A percentile compares a stretch with the other conserved stretches of the same genome.
phyloP scores from a whole-genome alignment of 148 eudicot species.

The Chenopodium quinoa region DNA sequence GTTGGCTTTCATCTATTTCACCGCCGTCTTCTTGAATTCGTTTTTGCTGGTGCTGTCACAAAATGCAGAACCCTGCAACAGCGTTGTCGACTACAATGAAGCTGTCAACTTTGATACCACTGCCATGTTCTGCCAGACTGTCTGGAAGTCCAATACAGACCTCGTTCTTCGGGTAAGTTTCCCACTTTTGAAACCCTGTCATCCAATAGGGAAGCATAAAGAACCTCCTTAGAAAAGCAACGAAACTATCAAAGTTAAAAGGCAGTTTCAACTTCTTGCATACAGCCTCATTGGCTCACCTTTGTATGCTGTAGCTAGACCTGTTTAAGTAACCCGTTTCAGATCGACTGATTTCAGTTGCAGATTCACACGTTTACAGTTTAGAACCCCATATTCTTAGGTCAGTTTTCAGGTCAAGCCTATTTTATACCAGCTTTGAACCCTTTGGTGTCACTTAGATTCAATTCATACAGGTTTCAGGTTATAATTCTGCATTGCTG shows the following conservation, averaged over 20 bases:
- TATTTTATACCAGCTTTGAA: not conserved
- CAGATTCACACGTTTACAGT: not conserved
- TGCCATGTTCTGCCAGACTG: slow-evolving; percentile 50
- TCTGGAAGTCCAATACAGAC: slow-evolving; percentile 41
- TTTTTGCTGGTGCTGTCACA: slow-evolving; percentile 42
- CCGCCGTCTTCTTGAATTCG: slow-evolving; percentile 29
- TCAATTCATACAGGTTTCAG: not conserved
- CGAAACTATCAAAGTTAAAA: not conserved
- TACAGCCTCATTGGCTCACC: not conserved
- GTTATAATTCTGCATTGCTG: not conserved
- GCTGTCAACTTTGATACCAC: slow-evolving; percentile 43
- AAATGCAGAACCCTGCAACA: slow-evolving; percentile 51
- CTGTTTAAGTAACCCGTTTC: not conserved
- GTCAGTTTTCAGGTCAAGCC: not conserved
- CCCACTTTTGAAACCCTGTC: not conserved
- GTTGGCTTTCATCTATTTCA: slow-evolving; percentile 27
- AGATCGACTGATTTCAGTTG: not conserved
- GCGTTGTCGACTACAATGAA: slow-evolving; percentile 32
- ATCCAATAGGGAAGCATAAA: not conserved
- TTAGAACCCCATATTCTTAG: not conserved
- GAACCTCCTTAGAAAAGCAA: not conserved
- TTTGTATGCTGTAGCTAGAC: not conserved
- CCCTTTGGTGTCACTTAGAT: not conserved
- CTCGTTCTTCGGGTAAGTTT: slow-evolving; percentile 69
- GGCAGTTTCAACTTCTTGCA: not conserved